Evolutionary conservation across 1,284 basidiomycete species (phyloP), one percentile per base, ranked within the genome.

Genomic region (Papiliotrema nemorosa): DNA sequence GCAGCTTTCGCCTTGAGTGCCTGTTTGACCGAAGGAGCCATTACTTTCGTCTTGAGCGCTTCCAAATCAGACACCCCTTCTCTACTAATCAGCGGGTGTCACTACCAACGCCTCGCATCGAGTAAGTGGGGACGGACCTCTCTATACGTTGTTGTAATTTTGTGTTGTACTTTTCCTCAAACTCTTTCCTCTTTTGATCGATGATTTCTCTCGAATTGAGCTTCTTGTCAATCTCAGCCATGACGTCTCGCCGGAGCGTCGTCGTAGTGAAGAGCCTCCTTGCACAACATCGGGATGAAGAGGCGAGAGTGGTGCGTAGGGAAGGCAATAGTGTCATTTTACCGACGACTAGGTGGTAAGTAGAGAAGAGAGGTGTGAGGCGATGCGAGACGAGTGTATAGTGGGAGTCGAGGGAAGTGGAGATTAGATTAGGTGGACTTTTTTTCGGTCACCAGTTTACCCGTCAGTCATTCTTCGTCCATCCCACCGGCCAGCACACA

Each of bases 101-200:
- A 52, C 42, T 27, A 47, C 36, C 29, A 34, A 13, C 16, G 3
- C 2, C 9, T 43, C 16, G 35, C 24, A 21, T 29, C 16, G 21
- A 26, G 34, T 33, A 22, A 48, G 47, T n/a, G n/a, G 21, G n/a
- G 3, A 72, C 74, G 63, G 60, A 75, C 74, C 62, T 52, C 47
- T 70, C 60, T 29, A 68, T 62, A 55, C 63, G 64, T 55, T 63
- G 53, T 55, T 69, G 72, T 33, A 76, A 57, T 57, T 73, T 73
- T 26, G 70, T 66, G 2, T 64, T 69, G 54, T 76, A 76, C 59
- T 74, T 75, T 7, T 57, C 69, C 53, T 75, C 73, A 41, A 70
- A 68, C 43, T 59, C 64, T 45, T 66, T 68, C 22, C 63, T 55
- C 52, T 72, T 70, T 29, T 55, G 46, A 54, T 74, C 75, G 42